Base-by-base conservation (phyloP, 2,329 filamentous ascomycete species). In the Pseudogymnoascus sp. region DNA sequence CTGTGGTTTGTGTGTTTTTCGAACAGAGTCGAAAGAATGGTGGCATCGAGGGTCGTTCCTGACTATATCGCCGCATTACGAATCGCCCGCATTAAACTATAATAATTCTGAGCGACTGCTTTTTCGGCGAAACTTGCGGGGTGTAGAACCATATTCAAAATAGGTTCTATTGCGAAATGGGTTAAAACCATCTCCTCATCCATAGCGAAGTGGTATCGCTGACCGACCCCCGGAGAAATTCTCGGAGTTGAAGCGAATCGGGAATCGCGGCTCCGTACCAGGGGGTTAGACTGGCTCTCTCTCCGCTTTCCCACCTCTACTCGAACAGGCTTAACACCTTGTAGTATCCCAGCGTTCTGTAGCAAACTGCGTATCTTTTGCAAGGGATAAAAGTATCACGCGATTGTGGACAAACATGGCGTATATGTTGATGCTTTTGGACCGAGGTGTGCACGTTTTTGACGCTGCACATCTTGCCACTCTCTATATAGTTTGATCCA, bases 341-440 rank as follows among this genome's bases (percentile, higher is more conserved):
- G 43, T 4, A 50, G 8, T 50, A 50, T 16, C 43, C 43, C 43
- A 50, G 43, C 43, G 14, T 4, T 30, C 25, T 30, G 3, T 22
- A 50, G 4, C 7, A 30, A 50, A 30, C 25, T 50, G 14, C 43
- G 16, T 30, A 25, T 30, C 8, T 30, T 50, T 50, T 50, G 2
- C 43, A 50, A 50, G 43, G 43, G 14, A 50, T 50, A n/a, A 22
- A 2, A 3, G 43, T 50, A 50, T 50, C 43, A 30, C 59, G 37
- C 38, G 28, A 41, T 22, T 39, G 16, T 37, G 59, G 25, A 41
- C 59, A 28, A 58, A 25, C 22, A 67, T 68, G 67, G 58, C 60
- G 28, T 66, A 68, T 43, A 65, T 68, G 7, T 66, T 30, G 14
- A 50, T 30, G 7, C 16, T 22, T 12, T 30, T 30, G 8, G 8